These are phyloP conservation scores for Mucor sp. DNA, from an alignment of 371 early-diverging fungal genomes.

Conservation along the genomic window DNA sequence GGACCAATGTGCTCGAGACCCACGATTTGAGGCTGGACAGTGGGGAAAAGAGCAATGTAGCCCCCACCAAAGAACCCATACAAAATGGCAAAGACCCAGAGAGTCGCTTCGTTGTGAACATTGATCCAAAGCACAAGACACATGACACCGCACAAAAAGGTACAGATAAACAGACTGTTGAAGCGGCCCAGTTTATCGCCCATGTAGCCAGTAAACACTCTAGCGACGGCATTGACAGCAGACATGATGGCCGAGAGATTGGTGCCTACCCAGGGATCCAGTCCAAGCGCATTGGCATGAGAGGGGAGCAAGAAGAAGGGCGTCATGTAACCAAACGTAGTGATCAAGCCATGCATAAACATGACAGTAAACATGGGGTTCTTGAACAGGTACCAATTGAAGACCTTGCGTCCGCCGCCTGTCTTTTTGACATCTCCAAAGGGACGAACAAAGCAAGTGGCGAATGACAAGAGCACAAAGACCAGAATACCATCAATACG, in stretches of 20 bases:
- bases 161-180: conserved; percentile 51
- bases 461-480: conserved; percentile 45
- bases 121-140: conserved; percentile 38
- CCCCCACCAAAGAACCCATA: conserved; percentile 60
- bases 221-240: conserved; percentile 45
- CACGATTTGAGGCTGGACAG: conserved; percentile 55
- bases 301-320: conserved; percentile 36
- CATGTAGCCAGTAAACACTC: conserved; percentile 45
- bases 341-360: conserved; percentile 35
- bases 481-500: conserved; percentile 59
- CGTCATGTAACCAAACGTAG: conserved; percentile 39
- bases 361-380: conserved; percentile 31
- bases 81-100: conserved; percentile 36
- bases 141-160: conserved; percentile 40
- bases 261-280: conserved; percentile 29
- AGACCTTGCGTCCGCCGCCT: conserved; percentile 49
- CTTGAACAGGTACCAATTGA: conserved; percentile 32
- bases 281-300: conserved; percentile 27
- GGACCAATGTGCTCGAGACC: conserved; percentile 52
- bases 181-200: conserved; percentile 59
- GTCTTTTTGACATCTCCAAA: conserved; percentile 45
- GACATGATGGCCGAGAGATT: conserved; percentile 46
- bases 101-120: conserved; percentile 39
- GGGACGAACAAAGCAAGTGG: conserved; percentile 49
- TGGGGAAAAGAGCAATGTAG: conserved; percentile 54